phyloP scores from a whole-genome alignment of 768 basidiomycete species.

The Auriculariales sp. region DNA sequence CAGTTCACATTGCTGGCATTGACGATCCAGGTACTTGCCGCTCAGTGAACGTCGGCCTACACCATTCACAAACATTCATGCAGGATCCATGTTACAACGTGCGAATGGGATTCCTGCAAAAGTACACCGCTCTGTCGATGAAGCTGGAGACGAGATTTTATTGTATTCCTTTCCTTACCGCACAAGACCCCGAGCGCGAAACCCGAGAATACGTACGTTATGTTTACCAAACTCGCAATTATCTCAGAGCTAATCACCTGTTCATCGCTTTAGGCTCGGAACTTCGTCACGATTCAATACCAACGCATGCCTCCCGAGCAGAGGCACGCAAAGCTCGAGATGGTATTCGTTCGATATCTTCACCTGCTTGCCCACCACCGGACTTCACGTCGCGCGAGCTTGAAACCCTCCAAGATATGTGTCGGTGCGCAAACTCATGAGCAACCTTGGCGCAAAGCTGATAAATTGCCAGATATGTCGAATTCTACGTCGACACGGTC shows the following conservation, averaged over 20 bases:
- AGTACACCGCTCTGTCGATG: slow-evolving; percentile 45
- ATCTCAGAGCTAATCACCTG: not conserved
- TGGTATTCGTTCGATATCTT: slow-evolving; percentile 72
- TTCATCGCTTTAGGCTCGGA: slow-evolving; percentile 8
- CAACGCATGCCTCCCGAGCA: slow-evolving; percentile 19
- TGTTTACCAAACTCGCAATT: not conserved
- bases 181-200: slow-evolving; percentile 83
- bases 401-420: slow-evolving; percentile 57
- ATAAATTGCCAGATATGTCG: slow-evolving; percentile 51
- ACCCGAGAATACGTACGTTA: slow-evolving; percentile 46
- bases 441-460: not conserved
- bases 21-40: slow-evolving; percentile 47
- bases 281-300: slow-evolving; percentile 6
- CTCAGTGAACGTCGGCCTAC: not conserved
- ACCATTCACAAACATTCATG: not conserved
- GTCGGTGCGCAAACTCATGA: not conserved
- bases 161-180: slow-evolving; percentile 73
- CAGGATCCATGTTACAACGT: slow-evolving; percentile 87
- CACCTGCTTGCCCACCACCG: slow-evolving; percentile 89
- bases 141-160: slow-evolving; percentile 65
- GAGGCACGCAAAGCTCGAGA: slow-evolving; percentile 57
- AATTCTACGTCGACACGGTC: slow-evolving; percentile 72
- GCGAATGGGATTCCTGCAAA: slow-evolving; percentile 60
- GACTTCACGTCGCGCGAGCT: slow-evolving; percentile 54
- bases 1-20: slow-evolving; percentile 60